Base-by-base conservation (phyloP, 371 early-diverging fungal species). In the Haplosporangium sp. region DNA sequence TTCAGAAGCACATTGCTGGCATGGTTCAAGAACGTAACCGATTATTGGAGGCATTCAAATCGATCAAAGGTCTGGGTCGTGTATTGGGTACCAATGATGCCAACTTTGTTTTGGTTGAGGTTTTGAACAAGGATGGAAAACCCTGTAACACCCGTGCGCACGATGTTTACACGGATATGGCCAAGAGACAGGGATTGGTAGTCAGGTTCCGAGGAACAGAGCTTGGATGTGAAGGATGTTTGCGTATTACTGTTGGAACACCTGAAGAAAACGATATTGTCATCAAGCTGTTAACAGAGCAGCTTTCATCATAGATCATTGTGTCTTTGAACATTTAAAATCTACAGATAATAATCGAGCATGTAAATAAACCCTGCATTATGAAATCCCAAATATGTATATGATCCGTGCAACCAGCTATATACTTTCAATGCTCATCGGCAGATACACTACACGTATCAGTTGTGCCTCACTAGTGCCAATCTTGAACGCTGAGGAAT, bases 181-280 rank as follows among this genome's bases (percentile, higher is more conserved):
- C 98, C 8, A 93, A 96, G 69, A 71, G 85, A 34, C 78, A 88
- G 62, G 93, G 93, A 35, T 92, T 98, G 3, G 98, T 99, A 0
- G 96, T 98, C 19, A 89, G 99, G 40, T 98, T 92, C 85, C 86
- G 99, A 71, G 98, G 98, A 37, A 91, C 86, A 42, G 99, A 99
- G 82, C 74, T 87, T 63, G 97, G 97, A 10, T 99, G 98, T 81
- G 87, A 88, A 45, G 98, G 96, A 0, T 96, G 98, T 82, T 74
- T 99, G 73, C 89, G 99, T 77, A 91, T 98, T 68, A 98, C 97
- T 0, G 92, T 99, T 39, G 98, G 99, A 27, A 97, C 94, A 0
- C 84, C 88, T 9, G 89, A 91, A 60, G 97, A 99, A 76, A 98
- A 95, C 84, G 77, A 78, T 35, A 65, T 55, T 11, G 74, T 93